phyloP scores from a whole-genome alignment of 768 basidiomycete species.

The Boletus insuetus region DNA sequence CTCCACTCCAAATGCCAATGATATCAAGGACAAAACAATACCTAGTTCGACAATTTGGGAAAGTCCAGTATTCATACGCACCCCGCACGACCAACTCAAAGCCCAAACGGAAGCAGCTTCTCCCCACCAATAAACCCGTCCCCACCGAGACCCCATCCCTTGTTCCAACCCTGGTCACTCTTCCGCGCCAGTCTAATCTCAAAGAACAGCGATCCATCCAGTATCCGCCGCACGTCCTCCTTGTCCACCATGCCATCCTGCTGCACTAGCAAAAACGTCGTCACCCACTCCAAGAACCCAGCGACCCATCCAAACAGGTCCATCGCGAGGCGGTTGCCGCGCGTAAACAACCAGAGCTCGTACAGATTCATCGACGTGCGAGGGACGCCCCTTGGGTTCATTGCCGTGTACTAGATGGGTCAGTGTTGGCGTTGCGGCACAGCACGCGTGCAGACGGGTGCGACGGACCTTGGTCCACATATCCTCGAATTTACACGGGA shows the following conservation, averaged over 20 bases:
- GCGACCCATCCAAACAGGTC: slow-evolving; percentile 39
- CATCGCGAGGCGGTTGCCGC: slow-evolving; percentile 33
- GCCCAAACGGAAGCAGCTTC: slow-evolving; percentile 27
- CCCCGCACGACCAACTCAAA: slow-evolving; percentile 8
- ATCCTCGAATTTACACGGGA: slow-evolving; percentile 42
- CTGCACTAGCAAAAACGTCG: slow-evolving; percentile 40
- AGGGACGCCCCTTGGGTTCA: slow-evolving; percentile 4
- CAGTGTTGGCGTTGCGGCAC: neutral
- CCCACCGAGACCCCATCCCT: slow-evolving; percentile 30
- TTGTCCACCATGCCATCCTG: slow-evolving; percentile 38
- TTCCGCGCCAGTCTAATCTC: slow-evolving; percentile 28
- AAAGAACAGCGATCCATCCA: slow-evolving; percentile 41
- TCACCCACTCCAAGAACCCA: slow-evolving; percentile 37
- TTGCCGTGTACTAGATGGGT: slow-evolving; percentile 14
- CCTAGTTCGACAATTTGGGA: neutral
- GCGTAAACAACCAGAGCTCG: slow-evolving; percentile 32
- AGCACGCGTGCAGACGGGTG: no score
- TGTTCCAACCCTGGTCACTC: slow-evolving; percentile 24
- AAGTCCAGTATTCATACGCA: neutral
- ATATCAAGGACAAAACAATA: no score
- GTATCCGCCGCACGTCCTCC: slow-evolving; percentile 40
- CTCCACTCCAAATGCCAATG: neutral
- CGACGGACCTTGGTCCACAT: slow-evolving; percentile 39
- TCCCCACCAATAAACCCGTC: slow-evolving; percentile 32
- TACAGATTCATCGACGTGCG: slow-evolving; percentile 27